Evolutionary conservation across 306 rosid species (phyloP), one percentile per base, ranked within the genome.

Genomic region (Vicia villosa): DNA sequence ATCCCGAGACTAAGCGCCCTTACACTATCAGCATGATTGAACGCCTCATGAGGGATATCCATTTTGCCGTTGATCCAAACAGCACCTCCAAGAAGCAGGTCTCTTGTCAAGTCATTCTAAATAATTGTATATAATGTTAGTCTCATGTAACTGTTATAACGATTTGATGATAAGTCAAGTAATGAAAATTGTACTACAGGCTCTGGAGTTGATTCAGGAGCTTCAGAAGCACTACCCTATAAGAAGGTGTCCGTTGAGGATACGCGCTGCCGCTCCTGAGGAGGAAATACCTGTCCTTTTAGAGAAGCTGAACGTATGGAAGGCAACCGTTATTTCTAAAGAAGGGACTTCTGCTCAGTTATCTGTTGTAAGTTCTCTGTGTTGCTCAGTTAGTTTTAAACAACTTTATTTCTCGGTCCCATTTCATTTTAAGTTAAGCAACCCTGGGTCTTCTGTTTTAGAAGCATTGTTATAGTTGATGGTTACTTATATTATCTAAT

Each of bases 11-110:
- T 54, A 86, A 91, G 32, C 96, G 94, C 50, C 98, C 98, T 74
- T 94, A 94, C 77, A 94, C 97, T 54, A 94, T 94, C 63, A 88
- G 85, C 80, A 87, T 94, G 98, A 90, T 94, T 43, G 98, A 94
- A 80, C 89, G 96, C 4, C 85, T 94, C 26, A 88, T 94, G 97
- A 92, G 68, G 5, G 97, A 94, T 19, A 88, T 85, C 58, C 98
- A 94, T 79, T 94, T 90, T 4, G 97, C 97, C 7, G 90, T 94
- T 73, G 97, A 94, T 76, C 90, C 98, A 9, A 77, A 84, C 60
- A 68, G 84, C 63, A 81, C 82, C 54, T 94, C 97, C 22, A 94
- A 94, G 88, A 94, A 94, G 77, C 98, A 94, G 96, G 98, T 85
- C 10, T 64, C 63, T 63, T 22, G 21, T 21, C 42, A 2, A 0